A percentile compares a stretch with the other conserved stretches of the same genome.
These are phyloP conservation scores for Cladosporium sp. DNA, from an alignment of 2,329 filamentous ascomycete species.

Conservation along the genomic window DNA sequence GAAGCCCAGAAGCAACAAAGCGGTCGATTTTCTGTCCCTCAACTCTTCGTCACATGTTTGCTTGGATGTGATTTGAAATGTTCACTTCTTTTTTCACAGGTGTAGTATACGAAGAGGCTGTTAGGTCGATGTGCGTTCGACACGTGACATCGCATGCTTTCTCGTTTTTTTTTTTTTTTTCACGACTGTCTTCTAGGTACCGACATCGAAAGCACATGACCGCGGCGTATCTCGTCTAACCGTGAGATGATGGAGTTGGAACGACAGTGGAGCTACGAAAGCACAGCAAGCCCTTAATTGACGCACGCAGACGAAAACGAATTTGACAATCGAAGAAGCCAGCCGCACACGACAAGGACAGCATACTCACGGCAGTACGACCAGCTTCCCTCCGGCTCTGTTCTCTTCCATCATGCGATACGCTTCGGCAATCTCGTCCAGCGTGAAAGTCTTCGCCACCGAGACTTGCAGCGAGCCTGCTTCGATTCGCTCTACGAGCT, in stretches of 20 bases:
- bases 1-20: neutral
- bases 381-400: constrained; percentile 47
- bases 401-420: constrained; percentile 49
- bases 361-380: constrained; percentile 36
- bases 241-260: neutral
- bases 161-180: no score
- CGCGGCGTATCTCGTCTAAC: neutral
- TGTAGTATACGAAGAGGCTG: neutral
- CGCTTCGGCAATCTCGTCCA: constrained; percentile 50
- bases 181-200: neutral
- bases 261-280: neutral
- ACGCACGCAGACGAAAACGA: neutral
- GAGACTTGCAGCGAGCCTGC: constrained; percentile 43
- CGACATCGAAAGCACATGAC: neutral
- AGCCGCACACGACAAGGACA: neutral
- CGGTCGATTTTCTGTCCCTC: neutral
- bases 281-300: neutral
- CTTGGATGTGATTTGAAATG: neutral
- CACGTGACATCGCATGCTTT: neutral
- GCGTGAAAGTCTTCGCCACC: constrained; percentile 45
- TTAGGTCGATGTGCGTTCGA: neutral
- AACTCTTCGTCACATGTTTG: neutral
- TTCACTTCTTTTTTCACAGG: neutral
- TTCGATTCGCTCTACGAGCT: constrained; percentile 41
- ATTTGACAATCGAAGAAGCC: neutral